Base-by-base conservation (phyloP, 1,284 basidiomycete species). In the Marasmius tenuissimus region DNA sequence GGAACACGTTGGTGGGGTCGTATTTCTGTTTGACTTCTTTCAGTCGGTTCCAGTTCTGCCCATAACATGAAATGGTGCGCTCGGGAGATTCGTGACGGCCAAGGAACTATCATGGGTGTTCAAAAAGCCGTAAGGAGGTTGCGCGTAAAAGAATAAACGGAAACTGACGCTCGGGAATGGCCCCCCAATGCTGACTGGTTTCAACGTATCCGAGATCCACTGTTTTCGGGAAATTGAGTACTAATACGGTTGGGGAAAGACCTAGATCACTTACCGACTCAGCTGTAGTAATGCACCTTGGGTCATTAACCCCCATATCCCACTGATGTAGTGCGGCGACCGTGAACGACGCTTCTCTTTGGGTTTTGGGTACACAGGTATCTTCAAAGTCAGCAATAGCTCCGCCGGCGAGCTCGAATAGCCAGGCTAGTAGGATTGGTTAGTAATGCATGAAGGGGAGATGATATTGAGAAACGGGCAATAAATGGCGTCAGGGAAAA, bases 301-400 rank as follows among this genome's bases (percentile, higher is more conserved):
- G 84, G 68, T 97, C 95, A 65, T 92, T 85, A 42, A 88, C 80
- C 55, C 87, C 82, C 73, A 94, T 87, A 62, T 91, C 89, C 95
- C 95, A 97, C 73, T 97, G 95, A 74, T 96, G 94, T 51, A 97
- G 78, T 18, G 95, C 94, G 1, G 92, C 92, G 51, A 96, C 87
- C 3, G 91, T 94, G 77, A 95, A 97, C 6, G 85, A 75, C 1
- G 92, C 90, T 69, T 91, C 83, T 57, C 94, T 86, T 68, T 93
- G 90, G 14, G 83, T 79, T 68, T 87, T 86, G 3, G 93, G 91
- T 37, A 95, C 76, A 68, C 92, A 94, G 4, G 75, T 86, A 63
- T 91, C 85, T 61, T 89, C 86, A 59, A 83, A 86, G 69, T 96
- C 92, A 1, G 75, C 75, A 40, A 95, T 83, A 0, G 91, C 93